Conservation (phyloP, 768 basidiomycete genomes). For the Panaeolus cyanescens region DNA sequence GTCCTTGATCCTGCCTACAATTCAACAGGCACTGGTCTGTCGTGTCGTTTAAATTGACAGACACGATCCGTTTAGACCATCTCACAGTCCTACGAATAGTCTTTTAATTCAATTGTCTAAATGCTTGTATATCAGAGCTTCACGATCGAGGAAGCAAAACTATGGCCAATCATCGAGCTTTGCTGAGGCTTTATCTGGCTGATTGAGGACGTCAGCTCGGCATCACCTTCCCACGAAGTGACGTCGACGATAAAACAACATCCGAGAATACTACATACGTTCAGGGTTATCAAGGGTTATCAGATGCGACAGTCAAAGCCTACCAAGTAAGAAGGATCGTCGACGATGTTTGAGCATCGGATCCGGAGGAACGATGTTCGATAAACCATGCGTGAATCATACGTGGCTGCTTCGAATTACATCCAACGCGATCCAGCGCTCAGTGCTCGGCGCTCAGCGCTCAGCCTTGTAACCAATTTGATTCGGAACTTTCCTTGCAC, state of each 20-base stretch:
- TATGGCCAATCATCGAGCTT: not conserved
- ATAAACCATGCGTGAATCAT: too few species aligned
- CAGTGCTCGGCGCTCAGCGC: too few species aligned
- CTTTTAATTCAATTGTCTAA: not conserved
- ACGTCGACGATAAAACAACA: not conserved
- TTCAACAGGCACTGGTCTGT: not conserved
- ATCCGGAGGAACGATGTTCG: too few species aligned
- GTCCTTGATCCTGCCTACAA: not conserved
- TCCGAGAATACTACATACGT: too few species aligned
- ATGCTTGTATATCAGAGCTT: not conserved
- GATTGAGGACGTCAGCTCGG: not conserved
- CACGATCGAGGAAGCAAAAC: not conserved
- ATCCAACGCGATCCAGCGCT: too few species aligned
- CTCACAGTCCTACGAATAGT: not conserved
- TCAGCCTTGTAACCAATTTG: too few species aligned
- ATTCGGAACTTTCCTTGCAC: too few species aligned
- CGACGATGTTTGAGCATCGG: too few species aligned
- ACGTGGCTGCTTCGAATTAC: too few species aligned
- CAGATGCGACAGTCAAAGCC: too few species aligned
- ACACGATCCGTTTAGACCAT: not conserved
- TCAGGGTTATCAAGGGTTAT: too few species aligned
- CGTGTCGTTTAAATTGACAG: not conserved
- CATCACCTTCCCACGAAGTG: not conserved
- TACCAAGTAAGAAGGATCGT: too few species aligned
- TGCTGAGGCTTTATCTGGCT: not conserved